Evolutionary conservation across 2,329 filamentous ascomycete species (phyloP).

Genomic region (Chaetomiaceae sp.): DNA sequence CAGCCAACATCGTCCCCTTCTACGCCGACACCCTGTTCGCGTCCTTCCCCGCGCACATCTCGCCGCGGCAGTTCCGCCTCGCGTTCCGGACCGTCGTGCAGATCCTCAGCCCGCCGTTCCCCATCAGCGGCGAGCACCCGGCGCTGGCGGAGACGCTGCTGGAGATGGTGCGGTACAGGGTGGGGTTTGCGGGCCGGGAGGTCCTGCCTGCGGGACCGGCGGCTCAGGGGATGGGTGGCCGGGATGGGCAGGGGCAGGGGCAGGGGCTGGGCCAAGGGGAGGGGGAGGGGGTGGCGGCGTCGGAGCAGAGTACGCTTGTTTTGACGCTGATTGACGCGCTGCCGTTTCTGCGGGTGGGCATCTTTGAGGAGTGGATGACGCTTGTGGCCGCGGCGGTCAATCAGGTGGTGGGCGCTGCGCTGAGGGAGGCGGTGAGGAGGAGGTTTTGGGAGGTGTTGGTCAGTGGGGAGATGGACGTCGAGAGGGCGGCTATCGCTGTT

Average conservation of each 20-base stretch:
- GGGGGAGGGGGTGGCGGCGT: constrained; percentile 42
- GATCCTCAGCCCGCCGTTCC: constrained; percentile 74
- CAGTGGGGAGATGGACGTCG: constrained; percentile 82
- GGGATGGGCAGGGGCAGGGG: background rate
- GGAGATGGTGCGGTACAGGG: constrained; percentile 69
- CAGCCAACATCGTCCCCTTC: constrained; percentile 68
- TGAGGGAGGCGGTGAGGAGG: constrained; percentile 62
- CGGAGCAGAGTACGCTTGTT: constrained; percentile 72
- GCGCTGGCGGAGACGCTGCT: constrained; percentile 75
- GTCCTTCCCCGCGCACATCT: constrained; percentile 74
- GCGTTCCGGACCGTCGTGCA: constrained; percentile 83
- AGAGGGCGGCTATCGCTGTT: constrained; percentile 72
- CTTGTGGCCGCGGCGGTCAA: constrained; percentile 65
- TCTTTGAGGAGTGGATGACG: constrained; percentile 78
- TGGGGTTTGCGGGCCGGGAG: constrained; percentile 29
- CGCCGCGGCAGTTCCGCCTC: constrained; percentile 78
- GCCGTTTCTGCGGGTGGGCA: constrained; percentile 63
- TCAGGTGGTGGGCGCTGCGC: constrained; percentile 54
- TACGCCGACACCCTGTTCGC: constrained; percentile 79
- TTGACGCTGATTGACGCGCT: constrained; percentile 76
- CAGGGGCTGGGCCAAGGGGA: background rate
- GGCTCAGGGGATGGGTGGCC: background rate
- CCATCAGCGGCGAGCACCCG: constrained; percentile 67
- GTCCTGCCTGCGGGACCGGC: constrained; percentile 31
- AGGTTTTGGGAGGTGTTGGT: constrained; percentile 77